Percentiles rank a stretch among this genome's conserved stretches.
Evolutionary conservation across 306 rosid genomes (phyloP).

Genomic region (Comarum palustre): DNA sequence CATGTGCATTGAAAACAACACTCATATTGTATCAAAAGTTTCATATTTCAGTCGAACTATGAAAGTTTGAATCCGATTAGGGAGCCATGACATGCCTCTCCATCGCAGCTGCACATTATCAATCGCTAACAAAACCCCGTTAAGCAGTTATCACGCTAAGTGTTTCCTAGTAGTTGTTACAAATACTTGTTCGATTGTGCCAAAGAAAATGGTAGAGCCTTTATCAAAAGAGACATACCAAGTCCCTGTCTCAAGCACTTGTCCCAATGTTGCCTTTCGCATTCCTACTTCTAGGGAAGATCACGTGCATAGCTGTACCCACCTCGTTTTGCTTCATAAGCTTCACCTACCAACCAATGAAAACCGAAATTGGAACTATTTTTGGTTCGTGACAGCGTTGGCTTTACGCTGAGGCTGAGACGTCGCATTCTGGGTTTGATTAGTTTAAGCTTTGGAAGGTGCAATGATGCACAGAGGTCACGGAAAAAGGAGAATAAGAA

Average conservation of each 20-base stretch:
- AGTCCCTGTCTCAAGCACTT: neutral
- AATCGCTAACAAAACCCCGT: neutral
- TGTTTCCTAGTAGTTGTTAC: neutral
- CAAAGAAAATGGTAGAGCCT: neutral
- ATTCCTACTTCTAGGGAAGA: constrained; percentile 15
- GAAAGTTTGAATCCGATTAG: too few species aligned
- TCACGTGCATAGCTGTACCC: constrained; percentile 7
- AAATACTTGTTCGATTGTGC: neutral
- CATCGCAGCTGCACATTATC: neutral
- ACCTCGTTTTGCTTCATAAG: neutral
- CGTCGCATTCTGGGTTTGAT: neutral
- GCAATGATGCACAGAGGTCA: neutral
- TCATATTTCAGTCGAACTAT: too few species aligned
- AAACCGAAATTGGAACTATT: neutral
- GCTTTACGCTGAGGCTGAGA: neutral
- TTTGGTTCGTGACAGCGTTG: neutral
- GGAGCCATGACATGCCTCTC: too few species aligned
- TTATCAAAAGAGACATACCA: neutral
- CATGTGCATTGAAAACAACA: too few species aligned
- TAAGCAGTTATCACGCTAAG: neutral
- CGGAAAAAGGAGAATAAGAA: too few species aligned
- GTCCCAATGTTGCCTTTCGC: neutral
- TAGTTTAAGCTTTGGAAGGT: neutral
- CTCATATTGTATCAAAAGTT: too few species aligned
- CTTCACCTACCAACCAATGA: neutral